Conservation (phyloP, 352 stramenopile species). For the Phytopythium helicoides region DNA sequence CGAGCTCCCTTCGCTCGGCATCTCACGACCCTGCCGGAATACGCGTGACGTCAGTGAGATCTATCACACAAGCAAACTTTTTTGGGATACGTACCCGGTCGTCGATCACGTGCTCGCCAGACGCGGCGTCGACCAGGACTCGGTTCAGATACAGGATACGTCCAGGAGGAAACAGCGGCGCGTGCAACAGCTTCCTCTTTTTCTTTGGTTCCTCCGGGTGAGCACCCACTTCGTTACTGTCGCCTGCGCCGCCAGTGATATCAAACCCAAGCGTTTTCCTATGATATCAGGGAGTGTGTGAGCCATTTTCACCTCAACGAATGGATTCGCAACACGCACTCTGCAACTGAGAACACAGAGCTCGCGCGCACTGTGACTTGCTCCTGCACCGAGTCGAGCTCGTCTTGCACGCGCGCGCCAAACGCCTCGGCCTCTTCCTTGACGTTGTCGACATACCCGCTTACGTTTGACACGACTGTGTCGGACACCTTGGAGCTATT, state of each 20-base stretch:
- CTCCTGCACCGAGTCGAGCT: constrained; percentile 38
- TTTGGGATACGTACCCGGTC: background rate
- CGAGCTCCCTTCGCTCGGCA: background rate
- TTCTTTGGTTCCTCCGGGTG: background rate
- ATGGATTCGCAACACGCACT: background rate
- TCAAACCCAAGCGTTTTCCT: constrained; percentile 6
- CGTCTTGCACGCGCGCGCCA: constrained; percentile 39
- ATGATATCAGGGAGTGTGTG: background rate
- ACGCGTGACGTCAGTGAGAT: background rate
- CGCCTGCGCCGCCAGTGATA: background rate
- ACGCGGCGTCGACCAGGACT: constrained; percentile 14
- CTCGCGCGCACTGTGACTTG: constrained; percentile 12
- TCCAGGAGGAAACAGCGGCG: constrained; percentile 65
- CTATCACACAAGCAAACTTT: background rate
- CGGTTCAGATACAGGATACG: constrained; percentile 71
- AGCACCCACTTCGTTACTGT: background rate
- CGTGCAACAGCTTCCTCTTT: constrained; percentile 28
- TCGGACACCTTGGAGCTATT: constrained; percentile 52
- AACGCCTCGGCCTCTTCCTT: constrained; percentile 54
- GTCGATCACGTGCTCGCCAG: constrained; percentile 4
- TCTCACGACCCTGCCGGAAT: background rate
- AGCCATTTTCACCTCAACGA: background rate
- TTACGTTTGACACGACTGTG: constrained; percentile 48
- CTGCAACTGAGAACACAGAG: constrained; percentile 6
- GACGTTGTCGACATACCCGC: constrained; percentile 51